Evolutionary conservation across 805 yeast species (phyloP), one percentile per base, ranked within the genome.

Genomic region (Starmerella floricola): DNA sequence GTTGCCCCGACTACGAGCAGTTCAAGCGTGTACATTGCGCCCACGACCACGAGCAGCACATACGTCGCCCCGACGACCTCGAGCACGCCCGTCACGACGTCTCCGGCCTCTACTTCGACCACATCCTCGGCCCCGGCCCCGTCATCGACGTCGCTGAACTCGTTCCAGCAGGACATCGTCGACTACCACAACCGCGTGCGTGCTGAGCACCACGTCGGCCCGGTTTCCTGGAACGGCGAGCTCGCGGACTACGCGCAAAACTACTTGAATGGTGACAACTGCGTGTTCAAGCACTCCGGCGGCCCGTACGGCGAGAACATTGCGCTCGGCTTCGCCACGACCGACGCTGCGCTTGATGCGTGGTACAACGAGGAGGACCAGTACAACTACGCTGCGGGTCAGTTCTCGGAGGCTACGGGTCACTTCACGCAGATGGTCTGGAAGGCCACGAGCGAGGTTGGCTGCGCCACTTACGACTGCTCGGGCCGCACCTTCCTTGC

Each of bases 341-440:
- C 71, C 6, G 64, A 64, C 39, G 65, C 24, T n/a, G 81, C 84
- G 2, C 74, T 76, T 10, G 68, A 69, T 23, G 87, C 84, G 3
- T 81, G 88, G 88, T 81, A 79, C 63, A 63, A 69, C 51, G 88
- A 80, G 62, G 68, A 78, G 41, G 45, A 54, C 38, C 36, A 57
- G 4, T 79, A 77, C 63, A 62, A 70, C 56, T 75, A 68, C 62
- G 56, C 67, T 21, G 65, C 63, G 48, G 75, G 77, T 26, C 62
- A 60, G 12, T 71, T 41, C 54, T 53, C 67, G 30, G 62, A 54
- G 29, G 50, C 61, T n/a, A 75, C 85, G 36, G 87, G 87, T 39
- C 94, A 83, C 62, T 83, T 80, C 64, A 79, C 88, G 16, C 88
- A 80, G 59, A 65, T 82, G 38, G 72, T 82, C 27, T 82, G 93